These are phyloP conservation scores for Rhodotorula sphaerocarpa DNA, from an alignment of 768 basidiomycete genomes.

Conservation along the genomic window DNA sequence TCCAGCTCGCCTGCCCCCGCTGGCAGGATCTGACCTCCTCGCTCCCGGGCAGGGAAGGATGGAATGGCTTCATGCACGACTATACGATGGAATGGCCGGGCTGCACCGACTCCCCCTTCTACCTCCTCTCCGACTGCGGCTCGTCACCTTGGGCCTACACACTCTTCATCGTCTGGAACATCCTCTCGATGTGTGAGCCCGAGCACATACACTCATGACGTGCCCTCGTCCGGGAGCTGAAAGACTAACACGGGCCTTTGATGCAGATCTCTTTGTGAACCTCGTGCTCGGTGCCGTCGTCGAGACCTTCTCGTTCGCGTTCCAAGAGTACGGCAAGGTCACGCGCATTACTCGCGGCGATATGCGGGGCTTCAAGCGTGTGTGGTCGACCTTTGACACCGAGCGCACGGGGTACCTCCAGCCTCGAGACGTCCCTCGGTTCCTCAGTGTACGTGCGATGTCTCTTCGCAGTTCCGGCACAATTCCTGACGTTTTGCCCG, in stretches of 20 bases:
- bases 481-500: not conserved
- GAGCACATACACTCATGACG: conserved; percentile 45
- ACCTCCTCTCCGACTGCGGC: conserved; percentile 75
- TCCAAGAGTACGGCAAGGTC: conserved; percentile 72
- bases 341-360: conserved; percentile 77
- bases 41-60: conserved; percentile 57
- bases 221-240: conserved; percentile 51
- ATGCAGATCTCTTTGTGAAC: conserved; percentile 28
- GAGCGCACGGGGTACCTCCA: conserved; percentile 69
- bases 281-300: conserved; percentile 34
- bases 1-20: conserved; percentile 7
- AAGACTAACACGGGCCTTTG: no score
- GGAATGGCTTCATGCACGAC: conserved; percentile 98
- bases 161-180: conserved; percentile 88
- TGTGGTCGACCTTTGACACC: conserved; percentile 79
- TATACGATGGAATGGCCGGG: conserved; percentile 44
- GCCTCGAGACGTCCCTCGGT: conserved; percentile 60
- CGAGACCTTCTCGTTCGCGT: conserved; percentile 91
- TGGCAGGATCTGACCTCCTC: not conserved
- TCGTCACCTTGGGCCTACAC: conserved; percentile 67
- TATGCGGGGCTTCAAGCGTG: conserved; percentile 88
- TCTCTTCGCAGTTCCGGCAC: not conserved
- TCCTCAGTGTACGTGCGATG: conserved; percentile 62
- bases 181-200: conserved; percentile 93
- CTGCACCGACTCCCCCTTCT: conserved; percentile 39